Conservation (phyloP, 768 basidiomycete species). For the Pholiota molesta region DNA sequence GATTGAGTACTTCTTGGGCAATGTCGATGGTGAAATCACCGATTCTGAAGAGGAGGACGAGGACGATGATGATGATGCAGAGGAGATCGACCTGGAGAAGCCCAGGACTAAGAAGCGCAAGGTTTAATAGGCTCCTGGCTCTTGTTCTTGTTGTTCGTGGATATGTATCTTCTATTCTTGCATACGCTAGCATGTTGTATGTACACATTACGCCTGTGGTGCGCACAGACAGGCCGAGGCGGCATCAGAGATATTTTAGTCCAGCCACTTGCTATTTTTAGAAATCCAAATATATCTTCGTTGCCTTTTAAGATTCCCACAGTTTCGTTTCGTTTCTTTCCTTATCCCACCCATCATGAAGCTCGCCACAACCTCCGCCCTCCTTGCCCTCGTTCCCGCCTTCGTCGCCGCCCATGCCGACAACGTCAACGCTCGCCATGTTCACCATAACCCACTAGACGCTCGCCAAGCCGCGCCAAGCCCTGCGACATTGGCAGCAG, state of each 20-base stretch:
- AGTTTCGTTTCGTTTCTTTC: slow-evolving; percentile 24
- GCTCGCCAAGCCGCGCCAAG: slow-evolving; percentile 32
- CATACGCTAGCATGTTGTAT: background rate
- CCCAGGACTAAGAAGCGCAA: slow-evolving; percentile 77
- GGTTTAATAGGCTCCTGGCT: slow-evolving; percentile 38
- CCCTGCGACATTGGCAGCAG: background rate
- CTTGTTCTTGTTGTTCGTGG: slow-evolving; percentile 11
- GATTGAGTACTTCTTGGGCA: slow-evolving; percentile 81
- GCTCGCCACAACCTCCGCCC: slow-evolving; percentile 29
- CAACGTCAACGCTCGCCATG: slow-evolving; percentile 22
- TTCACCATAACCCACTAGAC: slow-evolving; percentile 20
- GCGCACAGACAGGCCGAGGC: background rate
- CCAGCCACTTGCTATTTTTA: slow-evolving; percentile 18
- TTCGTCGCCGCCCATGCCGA: slow-evolving; percentile 42
- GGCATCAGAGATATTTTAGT: slow-evolving; percentile 9
- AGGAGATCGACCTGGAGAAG: slow-evolving; percentile 88
- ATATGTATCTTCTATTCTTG: slow-evolving; percentile 3
- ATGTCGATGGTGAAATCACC: slow-evolving; percentile 56
- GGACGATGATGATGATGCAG: slow-evolving; percentile 77
- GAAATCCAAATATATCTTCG: slow-evolving; percentile 6
- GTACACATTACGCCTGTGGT: background rate
- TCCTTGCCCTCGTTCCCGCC: slow-evolving; percentile 40
- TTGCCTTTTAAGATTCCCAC: slow-evolving; percentile 14
- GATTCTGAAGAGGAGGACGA: slow-evolving; percentile 61
- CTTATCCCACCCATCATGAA: slow-evolving; percentile 34